phyloP scores from a whole-genome alignment of 2,329 filamentous ascomycete species.

The Thelonectria blattea region DNA sequence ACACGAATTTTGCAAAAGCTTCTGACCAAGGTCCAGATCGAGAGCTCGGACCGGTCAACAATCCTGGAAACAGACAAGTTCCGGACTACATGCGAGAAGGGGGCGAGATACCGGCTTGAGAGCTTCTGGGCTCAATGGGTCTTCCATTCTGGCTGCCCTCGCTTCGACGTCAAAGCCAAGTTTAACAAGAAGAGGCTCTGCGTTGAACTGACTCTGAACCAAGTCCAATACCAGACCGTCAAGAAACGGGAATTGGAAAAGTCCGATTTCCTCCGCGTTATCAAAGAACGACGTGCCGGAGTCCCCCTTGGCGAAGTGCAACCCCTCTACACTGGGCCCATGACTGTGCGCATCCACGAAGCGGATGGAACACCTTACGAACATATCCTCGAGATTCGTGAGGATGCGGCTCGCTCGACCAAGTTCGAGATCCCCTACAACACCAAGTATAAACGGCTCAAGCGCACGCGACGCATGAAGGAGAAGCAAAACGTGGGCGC shows the following conservation, averaged over 20 bases:
- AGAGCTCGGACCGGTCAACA: conserved; percentile 66
- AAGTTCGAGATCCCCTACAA: conserved; percentile 98
- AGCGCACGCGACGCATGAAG: conserved; percentile 82
- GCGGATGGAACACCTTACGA: conserved; percentile 98
- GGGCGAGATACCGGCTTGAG: conserved; percentile 85
- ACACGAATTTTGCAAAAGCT: conserved; percentile 85
- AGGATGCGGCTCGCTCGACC: conserved; percentile 73
- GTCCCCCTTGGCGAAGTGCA: conserved; percentile 74
- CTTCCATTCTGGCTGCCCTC: conserved; percentile 83
- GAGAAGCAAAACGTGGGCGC: conserved; percentile 67
- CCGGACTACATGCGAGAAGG: conserved; percentile 83
- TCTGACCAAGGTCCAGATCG: conserved; percentile 81
- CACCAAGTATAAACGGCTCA: conserved; percentile 97
- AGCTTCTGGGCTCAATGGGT: conserved; percentile 96
- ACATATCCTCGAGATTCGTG: conserved; percentile 94
- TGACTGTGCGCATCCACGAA: conserved; percentile 98
- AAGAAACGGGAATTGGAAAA: conserved; percentile 64
- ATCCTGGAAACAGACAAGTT: conserved; percentile 79
- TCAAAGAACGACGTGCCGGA: conserved; percentile 77
- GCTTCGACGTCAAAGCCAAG: conserved; percentile 82
- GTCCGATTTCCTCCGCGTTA: conserved; percentile 80
- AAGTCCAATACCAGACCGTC: conserved; percentile 64
- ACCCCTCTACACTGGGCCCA: conserved; percentile 89
- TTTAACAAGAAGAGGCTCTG: conserved; percentile 99
- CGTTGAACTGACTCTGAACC: conserved; percentile 87